A percentile compares a stretch with the other conserved stretches of the same genome.
Evolutionary conservation across 345 rosid genomes (phyloP).

Genomic region (Eucalyptus sideroxylon): DNA sequence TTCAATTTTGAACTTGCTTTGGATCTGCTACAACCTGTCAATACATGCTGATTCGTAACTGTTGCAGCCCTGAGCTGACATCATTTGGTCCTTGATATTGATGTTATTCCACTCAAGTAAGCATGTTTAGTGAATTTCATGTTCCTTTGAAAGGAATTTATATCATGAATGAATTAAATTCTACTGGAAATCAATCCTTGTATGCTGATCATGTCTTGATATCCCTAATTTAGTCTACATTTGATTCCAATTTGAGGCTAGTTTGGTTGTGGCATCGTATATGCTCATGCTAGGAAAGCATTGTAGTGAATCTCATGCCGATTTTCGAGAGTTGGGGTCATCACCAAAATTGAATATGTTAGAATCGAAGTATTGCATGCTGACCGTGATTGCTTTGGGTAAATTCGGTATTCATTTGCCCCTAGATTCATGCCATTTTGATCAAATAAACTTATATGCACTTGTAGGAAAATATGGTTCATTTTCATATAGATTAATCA

Average conservation of each 20-base stretch:
- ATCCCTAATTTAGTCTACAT: no score
- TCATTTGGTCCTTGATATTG: neutral
- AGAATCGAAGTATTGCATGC: no score
- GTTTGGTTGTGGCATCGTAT: no score
- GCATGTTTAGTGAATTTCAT: neutral
- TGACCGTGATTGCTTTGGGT: accelerated
- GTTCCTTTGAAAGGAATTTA: neutral
- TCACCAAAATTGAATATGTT: no score
- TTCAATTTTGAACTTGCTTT: neutral
- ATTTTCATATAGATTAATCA: neutral
- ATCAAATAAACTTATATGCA: neutral
- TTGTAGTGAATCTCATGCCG: no score
- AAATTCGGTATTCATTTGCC: no score
- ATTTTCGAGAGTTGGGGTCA: no score
- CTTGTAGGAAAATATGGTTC: neutral
- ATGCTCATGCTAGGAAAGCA: no score
- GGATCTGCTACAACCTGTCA: neutral
- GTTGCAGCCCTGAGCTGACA: neutral
- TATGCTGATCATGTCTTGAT: no score
- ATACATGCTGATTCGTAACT: neutral
- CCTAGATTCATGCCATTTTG: neutral
- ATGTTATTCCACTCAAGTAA: neutral
- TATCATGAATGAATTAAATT: neutral
- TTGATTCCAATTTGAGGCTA: no score
- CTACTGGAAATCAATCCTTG: accelerated